A percentile compares a stretch with the other conserved stretches of the same genome.
Evolutionary conservation across 2,329 filamentous ascomycete species (phyloP).

Genomic region (Talaromyces sp.): DNA sequence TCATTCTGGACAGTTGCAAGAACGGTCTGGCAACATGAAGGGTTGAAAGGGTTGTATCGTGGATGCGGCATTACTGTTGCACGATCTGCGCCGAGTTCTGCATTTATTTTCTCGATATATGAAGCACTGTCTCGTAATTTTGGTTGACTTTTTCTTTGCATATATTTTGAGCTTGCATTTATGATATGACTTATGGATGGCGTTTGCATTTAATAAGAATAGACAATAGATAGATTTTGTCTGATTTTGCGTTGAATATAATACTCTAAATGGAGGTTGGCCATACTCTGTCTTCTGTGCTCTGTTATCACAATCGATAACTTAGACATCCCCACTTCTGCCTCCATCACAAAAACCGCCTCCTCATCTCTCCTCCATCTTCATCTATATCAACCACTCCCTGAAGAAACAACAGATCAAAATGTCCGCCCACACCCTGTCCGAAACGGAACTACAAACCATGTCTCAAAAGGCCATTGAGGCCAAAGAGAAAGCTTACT

Average conservation of each 20-base stretch:
- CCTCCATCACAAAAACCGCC: no score
- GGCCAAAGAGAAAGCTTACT: slow-evolving; percentile 77
- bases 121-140: slow-evolving; percentile 74
- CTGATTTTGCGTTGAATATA: neutral
- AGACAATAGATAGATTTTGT: neutral
- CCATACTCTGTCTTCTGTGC: neutral
- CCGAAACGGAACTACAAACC: slow-evolving; percentile 57
- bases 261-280: neutral
- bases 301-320: no score
- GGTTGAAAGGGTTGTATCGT: slow-evolving; percentile 79
- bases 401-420: neutral
- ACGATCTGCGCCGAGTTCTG: slow-evolving; percentile 88
- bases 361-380: no score
- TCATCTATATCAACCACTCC: neutral
- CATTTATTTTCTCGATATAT: slow-evolving; percentile 94
- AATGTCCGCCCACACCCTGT: slow-evolving; percentile 43
- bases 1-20: slow-evolving; percentile 69
- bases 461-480: slow-evolving; percentile 60
- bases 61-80: slow-evolving; percentile 91
- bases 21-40: slow-evolving; percentile 74
- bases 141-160: slow-evolving; percentile 23
- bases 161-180: neutral
- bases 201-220: neutral
- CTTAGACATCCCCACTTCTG: slow-evolving; percentile 1
- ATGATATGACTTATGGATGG: neutral